Base-by-base conservation (phyloP, 495 filamentous ascomycete genomes). In the Alectoria sarmentosa region DNA sequence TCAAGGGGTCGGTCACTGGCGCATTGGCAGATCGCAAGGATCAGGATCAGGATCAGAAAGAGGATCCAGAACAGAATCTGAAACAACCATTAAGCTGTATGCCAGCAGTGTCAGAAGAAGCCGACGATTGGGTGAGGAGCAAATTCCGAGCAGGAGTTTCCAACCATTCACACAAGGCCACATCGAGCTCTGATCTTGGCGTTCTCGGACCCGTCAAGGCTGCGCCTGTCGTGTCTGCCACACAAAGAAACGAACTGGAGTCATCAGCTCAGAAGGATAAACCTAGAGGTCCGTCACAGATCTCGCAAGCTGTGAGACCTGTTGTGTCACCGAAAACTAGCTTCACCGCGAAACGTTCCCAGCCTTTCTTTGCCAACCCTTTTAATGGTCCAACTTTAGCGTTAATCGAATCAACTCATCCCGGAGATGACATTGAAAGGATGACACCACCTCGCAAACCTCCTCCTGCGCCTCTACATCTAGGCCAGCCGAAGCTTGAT, bases 381-480 rank as follows among this genome's bases (percentile, higher is more conserved):
- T 62, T 64, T 37, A 59, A 56, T 10, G 58, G 61, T 49, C 66
- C 69, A 36, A 42, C 66, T 54, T 39, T 70, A 37, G 44, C 61
- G 38, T 41, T 66, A 41, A 69, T 58, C 13, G 66, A 69, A 49
- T 69, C 70, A 13, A 70, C 66, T 36, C 64, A 66, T 30, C 36
- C 37, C 15, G 63, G 66, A 34, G 66, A 62, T 32, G 65, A 67
- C 52, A 49, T 32, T 39, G 69, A 73, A 54, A 66, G 69, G 56
- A 67, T 76, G 26, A 80, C 84, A 14, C 84, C 86, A 14, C 82
- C 80, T 62, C 84, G 91, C 63, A 96, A 94, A 75, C 81, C 88
- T 30, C 92, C 92, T 10, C 92, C 92, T 38, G 88, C 90, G 21
- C 92, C 92, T 17, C 74, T 97, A 42, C 87, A 93, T 70, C 81